Evolutionary conservation across 208 protist species (phyloP), one percentile per base, ranked within the genome.

Genomic region (Leptomonas pyrrhocoris): DNA sequence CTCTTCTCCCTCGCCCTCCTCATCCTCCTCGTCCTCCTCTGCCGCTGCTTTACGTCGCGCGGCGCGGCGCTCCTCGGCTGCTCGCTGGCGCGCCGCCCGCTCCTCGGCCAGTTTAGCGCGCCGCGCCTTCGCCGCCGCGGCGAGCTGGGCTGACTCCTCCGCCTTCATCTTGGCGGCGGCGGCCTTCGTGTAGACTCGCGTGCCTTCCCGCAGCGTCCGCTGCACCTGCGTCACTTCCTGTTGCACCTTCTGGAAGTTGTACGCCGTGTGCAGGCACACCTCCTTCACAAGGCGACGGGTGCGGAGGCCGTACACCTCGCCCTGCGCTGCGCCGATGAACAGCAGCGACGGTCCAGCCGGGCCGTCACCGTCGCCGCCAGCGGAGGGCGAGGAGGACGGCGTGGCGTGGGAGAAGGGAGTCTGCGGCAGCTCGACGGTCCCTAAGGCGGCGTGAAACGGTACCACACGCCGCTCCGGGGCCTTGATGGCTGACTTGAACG

Each of bases 291-390:
- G 69, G 8, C 65, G 43, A 13, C 71, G 69, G 18, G 70, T 72
- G 56, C 90, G 80, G 11, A 94, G 67, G 59, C 88, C 88, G 13
- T 83, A 80, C 18, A 94, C 80, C 55, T 89, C 79, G n/a, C 88
- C 88, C 12, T 84, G 57, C 1, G 85, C 83, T 15, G 83, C 49
- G 30, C 88, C 88, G 25, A 94, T 66, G 53, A 81, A 84, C 34
- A 80, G 71, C 42, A 86, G 69, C 1, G 79, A 49, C 2, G 79
- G 23, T 12, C 74, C 75, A 12, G 77, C 68, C 18, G 57, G 40
- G 15, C 30, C 57, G 15, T 63, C 74, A 27, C 65, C 61, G 21
- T 73, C 77, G 25, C 68, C 66, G 46, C 23, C 38, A 21, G 48
- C n/a, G 6, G 60, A 61, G 9, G 66, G 60, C 9, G 65, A 54